A percentile compares a stretch with the other conserved stretches of the same genome.
Evolutionary conservation across 768 basidiomycete genomes (phyloP).

Genomic region (Boletus subcaerulescens): DNA sequence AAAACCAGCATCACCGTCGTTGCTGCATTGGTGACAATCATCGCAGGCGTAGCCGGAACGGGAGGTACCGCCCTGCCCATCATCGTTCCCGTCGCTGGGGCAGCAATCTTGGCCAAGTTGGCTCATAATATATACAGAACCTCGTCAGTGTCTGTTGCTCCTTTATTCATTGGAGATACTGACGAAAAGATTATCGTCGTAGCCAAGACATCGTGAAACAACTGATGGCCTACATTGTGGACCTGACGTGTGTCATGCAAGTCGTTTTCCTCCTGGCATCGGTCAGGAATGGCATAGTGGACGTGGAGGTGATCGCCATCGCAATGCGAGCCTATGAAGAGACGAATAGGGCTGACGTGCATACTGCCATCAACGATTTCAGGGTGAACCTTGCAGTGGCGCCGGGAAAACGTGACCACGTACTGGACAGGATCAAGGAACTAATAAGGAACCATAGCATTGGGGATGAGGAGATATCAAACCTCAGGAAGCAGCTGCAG

Average conservation of each 20-base stretch:
- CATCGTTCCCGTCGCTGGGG: neutral
- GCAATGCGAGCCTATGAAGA: neutral
- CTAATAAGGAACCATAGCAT: neutral
- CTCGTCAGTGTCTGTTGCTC: neutral
- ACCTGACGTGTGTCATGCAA: neutral
- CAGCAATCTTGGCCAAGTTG: neutral
- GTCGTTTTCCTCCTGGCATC: neutral
- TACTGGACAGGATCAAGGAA: neutral
- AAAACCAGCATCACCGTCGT: neutral
- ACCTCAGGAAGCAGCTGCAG: neutral
- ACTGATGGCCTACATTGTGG: too few relatives aligned
- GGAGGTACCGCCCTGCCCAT: slow-evolving; percentile 1
- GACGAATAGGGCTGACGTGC: neutral
- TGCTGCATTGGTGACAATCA: slow-evolving; percentile 4
- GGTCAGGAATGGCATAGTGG: neutral
- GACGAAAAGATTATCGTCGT: too few relatives aligned
- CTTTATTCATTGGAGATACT: too few relatives aligned
- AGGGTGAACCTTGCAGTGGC: neutral
- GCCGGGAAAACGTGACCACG: neutral
- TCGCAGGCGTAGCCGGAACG: neutral
- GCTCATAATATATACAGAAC: neutral
- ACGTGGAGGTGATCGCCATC: neutral
- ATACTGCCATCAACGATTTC: neutral
- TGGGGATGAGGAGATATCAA: neutral
- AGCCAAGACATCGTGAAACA: neutral